These are phyloP conservation scores for Ceratocystis lukuohia DNA, from an alignment of 2,329 filamentous ascomycete genomes.

Conservation along the genomic window DNA sequence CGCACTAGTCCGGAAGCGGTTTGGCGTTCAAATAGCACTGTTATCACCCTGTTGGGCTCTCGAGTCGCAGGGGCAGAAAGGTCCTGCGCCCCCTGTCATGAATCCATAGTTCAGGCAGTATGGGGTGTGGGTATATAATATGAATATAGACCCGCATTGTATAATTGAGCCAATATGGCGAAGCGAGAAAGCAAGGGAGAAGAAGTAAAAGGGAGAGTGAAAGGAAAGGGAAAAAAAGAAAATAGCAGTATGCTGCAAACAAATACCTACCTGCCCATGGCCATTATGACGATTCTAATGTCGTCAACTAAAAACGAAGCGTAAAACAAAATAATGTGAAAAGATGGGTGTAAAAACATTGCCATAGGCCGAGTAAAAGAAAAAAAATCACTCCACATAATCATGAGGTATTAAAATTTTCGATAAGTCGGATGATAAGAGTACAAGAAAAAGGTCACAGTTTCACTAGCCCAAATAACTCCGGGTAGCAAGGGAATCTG, in stretches of 20 bases:
- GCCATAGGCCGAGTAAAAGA: too few species aligned
- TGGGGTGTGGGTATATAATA: neutral
- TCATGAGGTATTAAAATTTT: conserved; percentile 3
- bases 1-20: conserved; percentile 9
- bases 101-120: too few species aligned
- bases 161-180: too few species aligned
- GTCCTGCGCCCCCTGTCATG: neutral
- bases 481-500: neutral
- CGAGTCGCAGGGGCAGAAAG: neutral
- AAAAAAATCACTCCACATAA: neutral
- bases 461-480: neutral
- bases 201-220: neutral
- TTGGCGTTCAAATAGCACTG: neutral
- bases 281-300: too few species aligned
- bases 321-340: too few species aligned
- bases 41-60: neutral
- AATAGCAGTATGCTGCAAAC: too few species aligned
- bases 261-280: too few species aligned
- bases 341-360: too few species aligned
- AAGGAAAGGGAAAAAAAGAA: neutral
- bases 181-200: too few species aligned
- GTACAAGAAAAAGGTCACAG: neutral
- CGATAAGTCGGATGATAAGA: neutral
- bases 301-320: too few species aligned
- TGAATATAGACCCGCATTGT: neutral